Evolutionary conservation across 352 stramenopile genomes (phyloP).

Genomic region (Phytophthora idaei): DNA sequence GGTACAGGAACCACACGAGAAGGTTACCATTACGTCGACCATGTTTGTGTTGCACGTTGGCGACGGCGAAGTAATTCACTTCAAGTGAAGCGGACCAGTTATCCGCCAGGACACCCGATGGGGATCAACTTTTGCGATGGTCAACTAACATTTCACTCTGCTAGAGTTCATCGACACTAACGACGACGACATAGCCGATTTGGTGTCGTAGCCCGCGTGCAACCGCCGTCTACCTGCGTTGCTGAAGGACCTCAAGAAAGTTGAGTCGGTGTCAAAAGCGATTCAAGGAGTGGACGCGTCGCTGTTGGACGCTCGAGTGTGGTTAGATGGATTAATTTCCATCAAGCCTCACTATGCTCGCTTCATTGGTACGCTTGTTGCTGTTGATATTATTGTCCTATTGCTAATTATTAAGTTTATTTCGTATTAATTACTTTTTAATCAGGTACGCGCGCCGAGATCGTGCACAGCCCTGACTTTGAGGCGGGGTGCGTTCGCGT

Average conservation of each 20-base stretch:
- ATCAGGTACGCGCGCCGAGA: background rate
- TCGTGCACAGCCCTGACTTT: background rate
- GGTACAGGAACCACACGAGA: background rate
- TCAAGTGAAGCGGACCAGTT: background rate
- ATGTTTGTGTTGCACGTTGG: background rate
- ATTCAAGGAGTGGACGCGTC: background rate
- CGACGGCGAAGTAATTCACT: background rate
- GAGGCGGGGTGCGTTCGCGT: background rate
- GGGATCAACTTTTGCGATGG: background rate
- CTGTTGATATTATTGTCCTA: too few relatives aligned
- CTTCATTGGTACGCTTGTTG: background rate
- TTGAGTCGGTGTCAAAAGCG: background rate
- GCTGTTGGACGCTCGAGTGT: background rate
- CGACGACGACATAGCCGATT: background rate
- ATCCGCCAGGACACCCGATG: background rate
- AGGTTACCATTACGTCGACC: background rate
- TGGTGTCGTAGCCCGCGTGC: too few relatives aligned
- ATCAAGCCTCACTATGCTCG: background rate
- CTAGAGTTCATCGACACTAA: background rate
- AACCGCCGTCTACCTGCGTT: background rate
- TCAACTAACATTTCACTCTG: background rate
- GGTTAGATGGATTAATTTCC: background rate
- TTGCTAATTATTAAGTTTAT: background rate
- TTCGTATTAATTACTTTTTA: too few relatives aligned
- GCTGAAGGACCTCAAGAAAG: background rate